phyloP scores from a whole-genome alignment of 495 filamentous ascomycete genomes.

The Aspergillus kassunensis region DNA sequence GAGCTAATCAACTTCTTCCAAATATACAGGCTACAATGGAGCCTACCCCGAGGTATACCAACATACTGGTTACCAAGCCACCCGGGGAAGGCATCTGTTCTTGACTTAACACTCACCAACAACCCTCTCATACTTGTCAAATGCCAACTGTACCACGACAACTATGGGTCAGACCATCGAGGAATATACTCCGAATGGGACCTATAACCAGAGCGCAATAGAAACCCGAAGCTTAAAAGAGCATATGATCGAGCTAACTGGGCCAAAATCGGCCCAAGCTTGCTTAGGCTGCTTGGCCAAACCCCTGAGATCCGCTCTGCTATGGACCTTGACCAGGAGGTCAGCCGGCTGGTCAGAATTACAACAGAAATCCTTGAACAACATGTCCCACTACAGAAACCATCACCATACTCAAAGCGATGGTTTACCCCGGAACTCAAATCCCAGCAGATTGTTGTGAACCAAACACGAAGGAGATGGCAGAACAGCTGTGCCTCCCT shows the following conservation, averaged over 20 bases:
- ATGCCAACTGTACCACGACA: constrained; percentile 18
- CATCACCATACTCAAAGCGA: constrained; percentile 20
- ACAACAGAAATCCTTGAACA: constrained; percentile 13
- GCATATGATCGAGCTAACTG: constrained; percentile 25
- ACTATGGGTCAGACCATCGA: constrained; percentile 20
- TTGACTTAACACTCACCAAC: constrained; percentile 15
- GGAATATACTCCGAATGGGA: constrained; percentile 22
- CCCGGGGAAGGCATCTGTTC: constrained; percentile 9
- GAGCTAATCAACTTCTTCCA: constrained; percentile 18
- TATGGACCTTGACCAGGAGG: constrained; percentile 5
- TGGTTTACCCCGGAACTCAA: constrained; percentile 26
- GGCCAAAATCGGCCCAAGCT: constrained; percentile 17
- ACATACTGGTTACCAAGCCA: constrained; percentile 13
- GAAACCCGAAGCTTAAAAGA: constrained; percentile 13
- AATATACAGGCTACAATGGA: constrained; percentile 4
- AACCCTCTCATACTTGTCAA: constrained; percentile 12
- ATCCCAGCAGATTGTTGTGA: constrained; percentile 16
- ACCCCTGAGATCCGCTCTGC: no score
- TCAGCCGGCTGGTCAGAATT: constrained; percentile 11
- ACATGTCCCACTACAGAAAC: constrained; percentile 10
- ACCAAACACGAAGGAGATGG: constrained; percentile 17
- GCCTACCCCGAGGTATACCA: constrained; percentile 1
- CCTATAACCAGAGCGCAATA: constrained; percentile 7
- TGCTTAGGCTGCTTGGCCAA: no score
- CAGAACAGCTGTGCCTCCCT: constrained; percentile 12